Evolutionary conservation across 345 rosid species (phyloP).

Genomic region (Pugionium cornutum): DNA sequence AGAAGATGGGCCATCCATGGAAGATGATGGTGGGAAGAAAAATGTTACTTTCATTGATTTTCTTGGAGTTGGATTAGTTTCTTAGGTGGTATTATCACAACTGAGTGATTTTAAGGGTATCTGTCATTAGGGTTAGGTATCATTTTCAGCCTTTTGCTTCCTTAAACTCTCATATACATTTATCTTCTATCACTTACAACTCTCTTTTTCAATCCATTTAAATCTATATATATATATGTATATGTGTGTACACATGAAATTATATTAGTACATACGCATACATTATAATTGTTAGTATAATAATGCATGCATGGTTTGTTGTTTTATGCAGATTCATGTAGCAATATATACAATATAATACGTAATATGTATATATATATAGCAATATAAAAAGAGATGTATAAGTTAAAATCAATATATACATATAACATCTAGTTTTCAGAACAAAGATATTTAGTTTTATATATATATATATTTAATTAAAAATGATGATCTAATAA

Average conservation of each 20-base stretch:
- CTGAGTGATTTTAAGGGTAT: constrained; percentile 16
- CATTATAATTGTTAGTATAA: constrained; percentile 1
- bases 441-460: neutral
- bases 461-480: too few relatives aligned
- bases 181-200: constrained; percentile 27
- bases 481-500: too few relatives aligned
- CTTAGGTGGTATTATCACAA: constrained; percentile 38
- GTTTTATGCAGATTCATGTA: neutral
- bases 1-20: constrained; percentile 32
- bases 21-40: constrained; percentile 32
- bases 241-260: constrained; percentile 1
- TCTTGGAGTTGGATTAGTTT: constrained; percentile 58
- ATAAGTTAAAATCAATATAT: too few relatives aligned
- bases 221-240: neutral
- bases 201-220: constrained; percentile 28
- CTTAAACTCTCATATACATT: constrained; percentile 26
- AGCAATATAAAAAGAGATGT: neutral
- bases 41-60: constrained; percentile 56
- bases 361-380: too few relatives aligned
- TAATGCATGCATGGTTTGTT: constrained; percentile 21
- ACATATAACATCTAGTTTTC: neutral
- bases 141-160: constrained; percentile 39
- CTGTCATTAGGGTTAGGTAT: constrained; percentile 41
- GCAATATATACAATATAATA: too few relatives aligned
- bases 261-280: constrained; percentile 13